Conservation (phyloP, 306 rosid genomes). For the Biancaea sappan region DNA sequence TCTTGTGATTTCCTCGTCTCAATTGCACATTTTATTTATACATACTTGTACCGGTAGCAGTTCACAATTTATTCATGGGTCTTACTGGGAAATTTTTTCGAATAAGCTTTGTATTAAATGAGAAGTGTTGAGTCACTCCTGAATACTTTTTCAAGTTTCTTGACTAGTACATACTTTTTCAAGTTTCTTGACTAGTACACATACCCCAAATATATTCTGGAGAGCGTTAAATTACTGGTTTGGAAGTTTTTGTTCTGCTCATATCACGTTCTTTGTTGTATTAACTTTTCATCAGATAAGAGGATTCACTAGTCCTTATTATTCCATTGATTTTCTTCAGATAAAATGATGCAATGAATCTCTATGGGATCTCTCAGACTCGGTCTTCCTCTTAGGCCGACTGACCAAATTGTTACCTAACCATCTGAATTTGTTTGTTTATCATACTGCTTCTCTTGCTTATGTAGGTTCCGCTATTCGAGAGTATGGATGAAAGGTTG, state of each 20-base stretch:
- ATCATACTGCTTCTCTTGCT: constrained; percentile 34
- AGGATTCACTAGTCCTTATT: neutral
- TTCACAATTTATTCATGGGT: neutral
- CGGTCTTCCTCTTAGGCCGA: neutral
- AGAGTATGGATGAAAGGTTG: constrained; percentile 93
- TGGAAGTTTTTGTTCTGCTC: neutral
- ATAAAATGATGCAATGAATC: constrained; percentile 3
- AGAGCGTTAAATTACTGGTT: neutral
- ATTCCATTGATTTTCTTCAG: constrained; percentile 9
- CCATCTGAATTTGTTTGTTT: constrained; percentile 38
- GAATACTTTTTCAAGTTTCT: neutral
- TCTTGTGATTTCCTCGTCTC: neutral
- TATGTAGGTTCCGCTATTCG: constrained; percentile 90
- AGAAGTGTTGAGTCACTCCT: neutral
- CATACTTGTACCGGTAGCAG: neutral
- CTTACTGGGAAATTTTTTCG: neutral
- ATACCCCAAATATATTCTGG: neutral
- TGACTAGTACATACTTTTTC: neutral
- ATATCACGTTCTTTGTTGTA: neutral
- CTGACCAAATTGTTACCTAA: constrained; percentile 3
- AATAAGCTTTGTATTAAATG: neutral
- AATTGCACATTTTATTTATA: neutral
- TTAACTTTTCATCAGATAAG: neutral
- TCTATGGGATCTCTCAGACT: constrained; percentile 1
- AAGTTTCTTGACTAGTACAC: neutral